Percentiles rank a stretch among this genome's conserved stretches.
Evolutionary conservation across 2,329 filamentous ascomycete species (phyloP).

Genomic region (Diaporthe australafricana): DNA sequence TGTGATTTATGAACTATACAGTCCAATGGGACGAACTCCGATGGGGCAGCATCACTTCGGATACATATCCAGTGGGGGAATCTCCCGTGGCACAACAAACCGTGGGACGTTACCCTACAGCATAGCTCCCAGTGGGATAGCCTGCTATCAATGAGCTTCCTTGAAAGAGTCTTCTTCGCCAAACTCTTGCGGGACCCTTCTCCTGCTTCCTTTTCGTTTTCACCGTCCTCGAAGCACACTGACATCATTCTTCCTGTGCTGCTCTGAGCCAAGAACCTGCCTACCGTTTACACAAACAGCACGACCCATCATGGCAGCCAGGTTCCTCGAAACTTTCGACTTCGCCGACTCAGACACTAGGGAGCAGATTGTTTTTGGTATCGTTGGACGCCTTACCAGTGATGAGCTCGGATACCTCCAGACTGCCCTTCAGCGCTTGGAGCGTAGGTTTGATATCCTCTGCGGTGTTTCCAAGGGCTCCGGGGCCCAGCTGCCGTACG

Average conservation of each 20-base stretch:
- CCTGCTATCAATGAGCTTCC: background rate
- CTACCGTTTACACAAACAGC: too few species aligned
- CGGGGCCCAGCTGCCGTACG: background rate
- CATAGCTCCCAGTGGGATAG: too few species aligned
- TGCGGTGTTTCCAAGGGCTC: background rate
- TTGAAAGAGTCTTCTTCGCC: background rate
- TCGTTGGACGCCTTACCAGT: conserved; percentile 7
- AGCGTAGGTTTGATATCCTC: conserved; percentile 1
- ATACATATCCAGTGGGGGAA: too few species aligned
- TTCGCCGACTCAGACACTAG: background rate
- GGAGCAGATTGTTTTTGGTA: background rate
- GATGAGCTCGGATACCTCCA: conserved; percentile 1
- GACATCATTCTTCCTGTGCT: too few species aligned
- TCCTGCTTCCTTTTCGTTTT: too few species aligned
- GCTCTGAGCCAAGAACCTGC: too few species aligned
- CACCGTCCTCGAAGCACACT: background rate
- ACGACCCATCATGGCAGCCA: background rate
- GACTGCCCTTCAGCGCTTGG: background rate
- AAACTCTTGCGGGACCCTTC: too few species aligned
- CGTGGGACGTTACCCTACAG: too few species aligned
- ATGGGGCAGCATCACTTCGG: too few species aligned
- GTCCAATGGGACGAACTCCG: too few species aligned
- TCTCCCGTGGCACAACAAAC: too few species aligned
- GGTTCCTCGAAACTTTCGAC: background rate
- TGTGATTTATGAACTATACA: too few species aligned